Evolutionary conservation across 2,329 filamentous ascomycete species (phyloP), one percentile per base, ranked within the genome.

Genomic region (Fusarium globosum): DNA sequence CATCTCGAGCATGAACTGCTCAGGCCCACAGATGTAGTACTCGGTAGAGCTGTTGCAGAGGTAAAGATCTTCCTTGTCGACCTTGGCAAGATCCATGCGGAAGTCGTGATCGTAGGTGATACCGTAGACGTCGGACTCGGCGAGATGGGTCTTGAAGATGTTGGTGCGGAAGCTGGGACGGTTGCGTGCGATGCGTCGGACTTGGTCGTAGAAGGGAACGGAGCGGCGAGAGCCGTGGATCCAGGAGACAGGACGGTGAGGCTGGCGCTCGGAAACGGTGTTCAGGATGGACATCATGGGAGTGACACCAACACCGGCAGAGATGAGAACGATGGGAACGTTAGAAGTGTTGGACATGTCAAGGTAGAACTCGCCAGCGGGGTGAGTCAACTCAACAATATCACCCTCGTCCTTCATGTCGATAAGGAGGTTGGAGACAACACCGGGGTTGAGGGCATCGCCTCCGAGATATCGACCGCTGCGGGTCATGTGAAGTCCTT

Each of bases 381-480:
- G 93, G 78, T 94, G 91, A 7, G 91, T 91, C 16, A 94, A 83
- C 71, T 91, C 85, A 15, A 95, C 79, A 0, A 85, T 77, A 76
- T 93, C 91, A 45, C 92, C 92, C 46, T 88, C 86, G 3, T 86
- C 82, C 79, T 90, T 88, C 23, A 83, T 82, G 72, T 91, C 88
- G 78, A 94, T 90, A 41, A 95, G 84, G 45, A 92, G 83, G 78
- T 93, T 94, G 56, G 91, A 94, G 23, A 95, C 87, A 68, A 90
- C 87, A 33, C 93, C 92, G 0, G 90, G 88, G 75, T 90, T 86
- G 26, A 86, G 81, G 67, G 80, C 76, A 62, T 80, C 81, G 35
- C 70, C 70, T 18, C 80, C 52, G 18, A 75, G 62, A 53, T 73
- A 76, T 33, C 71, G 65, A 21, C 73, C 76, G 5, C 59, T 73